These are phyloP conservation scores for Coemansia sp. DNA, from an alignment of 192 early-diverging fungal species.

Conservation along the genomic window DNA sequence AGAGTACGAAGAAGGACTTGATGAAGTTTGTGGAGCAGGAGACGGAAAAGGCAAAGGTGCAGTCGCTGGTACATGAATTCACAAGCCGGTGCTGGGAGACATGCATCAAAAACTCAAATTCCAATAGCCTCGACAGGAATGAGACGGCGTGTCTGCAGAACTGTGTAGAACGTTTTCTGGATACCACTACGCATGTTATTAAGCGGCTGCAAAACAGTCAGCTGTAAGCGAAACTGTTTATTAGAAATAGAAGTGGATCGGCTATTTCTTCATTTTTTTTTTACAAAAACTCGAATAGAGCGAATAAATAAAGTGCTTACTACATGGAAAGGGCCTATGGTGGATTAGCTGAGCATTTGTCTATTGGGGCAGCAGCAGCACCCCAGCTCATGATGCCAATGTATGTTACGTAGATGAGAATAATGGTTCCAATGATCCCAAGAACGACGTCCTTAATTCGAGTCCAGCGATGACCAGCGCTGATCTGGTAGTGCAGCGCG, in stretches of 20 bases:
- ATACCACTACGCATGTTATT: conserved; percentile 62
- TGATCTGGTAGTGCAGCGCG: conserved; percentile 73
- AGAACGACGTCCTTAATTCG: conserved; percentile 62
- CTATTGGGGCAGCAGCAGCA: conserved; percentile 21
- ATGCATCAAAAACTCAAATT: conserved; percentile 57
- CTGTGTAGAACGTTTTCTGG: conserved; percentile 73
- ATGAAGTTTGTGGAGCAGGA: conserved; percentile 62
- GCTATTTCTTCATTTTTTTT: background rate
- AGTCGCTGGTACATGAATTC: conserved; percentile 61
- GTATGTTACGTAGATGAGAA: conserved; percentile 81
- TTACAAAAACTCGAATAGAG: background rate
- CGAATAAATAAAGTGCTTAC: background rate
- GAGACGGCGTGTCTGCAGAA: conserved; percentile 65
- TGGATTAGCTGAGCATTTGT: conserved; percentile 20
- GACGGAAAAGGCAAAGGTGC: conserved; percentile 59
- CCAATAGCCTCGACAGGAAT: conserved; percentile 56
- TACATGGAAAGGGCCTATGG: background rate
- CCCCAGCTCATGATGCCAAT: conserved; percentile 52
- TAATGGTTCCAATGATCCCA: conserved; percentile 65
- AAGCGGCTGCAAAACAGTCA: conserved; percentile 52
- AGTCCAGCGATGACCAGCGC: conserved; percentile 45
- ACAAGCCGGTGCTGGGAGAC: conserved; percentile 71
- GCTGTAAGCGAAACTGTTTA: conserved; percentile 7
- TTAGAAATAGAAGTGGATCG: background rate
- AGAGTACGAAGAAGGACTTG: conserved; percentile 59